phyloP scores from a whole-genome alignment of 129 eudicot species.

The Tagetes erecta region DNA sequence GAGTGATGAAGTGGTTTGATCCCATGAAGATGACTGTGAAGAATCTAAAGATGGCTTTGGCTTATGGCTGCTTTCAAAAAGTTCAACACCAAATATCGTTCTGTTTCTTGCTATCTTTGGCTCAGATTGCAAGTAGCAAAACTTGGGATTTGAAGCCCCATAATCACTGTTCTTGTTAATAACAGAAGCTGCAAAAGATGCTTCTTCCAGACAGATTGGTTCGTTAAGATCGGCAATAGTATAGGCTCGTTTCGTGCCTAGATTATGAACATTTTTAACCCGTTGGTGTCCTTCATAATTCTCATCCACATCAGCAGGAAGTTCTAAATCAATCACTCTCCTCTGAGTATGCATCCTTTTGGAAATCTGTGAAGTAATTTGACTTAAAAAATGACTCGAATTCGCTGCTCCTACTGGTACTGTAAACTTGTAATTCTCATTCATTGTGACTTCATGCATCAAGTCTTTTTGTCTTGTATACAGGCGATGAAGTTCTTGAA shows the following conservation, averaged over 20 bases:
- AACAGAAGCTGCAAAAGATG: constrained; percentile 29
- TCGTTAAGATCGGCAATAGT: constrained; percentile 51
- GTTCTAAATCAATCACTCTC: constrained; percentile 40
- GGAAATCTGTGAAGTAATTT: constrained; percentile 26
- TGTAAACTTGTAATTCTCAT: constrained; percentile 24
- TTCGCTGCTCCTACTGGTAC: constrained; percentile 28
- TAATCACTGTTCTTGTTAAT: constrained; percentile 22
- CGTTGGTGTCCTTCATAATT: constrained; percentile 29
- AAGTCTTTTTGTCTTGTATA: constrained; percentile 66
- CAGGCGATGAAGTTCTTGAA: constrained; percentile 82
- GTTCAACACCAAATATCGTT: constrained; percentile 68
- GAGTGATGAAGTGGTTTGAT: constrained; percentile 18
- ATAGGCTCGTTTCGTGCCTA: constrained; percentile 9
- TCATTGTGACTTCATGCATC: constrained; percentile 51
- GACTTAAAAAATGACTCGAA: constrained; percentile 23
- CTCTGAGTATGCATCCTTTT: constrained; percentile 26
- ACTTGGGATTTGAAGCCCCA: constrained; percentile 21
- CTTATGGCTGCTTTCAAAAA: constrained; percentile 43
- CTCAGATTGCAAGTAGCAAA: constrained; percentile 35
- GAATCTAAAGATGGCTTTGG: constrained; percentile 33
- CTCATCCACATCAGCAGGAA: constrained; percentile 35
- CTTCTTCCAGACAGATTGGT: constrained; percentile 40
- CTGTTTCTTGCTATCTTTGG: constrained; percentile 43
- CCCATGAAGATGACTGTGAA: constrained; percentile 26
- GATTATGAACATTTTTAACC: constrained; percentile 19